These are phyloP conservation scores for Boletus subcaerulescens DNA, from an alignment of 768 basidiomycete species.

Conservation along the genomic window DNA sequence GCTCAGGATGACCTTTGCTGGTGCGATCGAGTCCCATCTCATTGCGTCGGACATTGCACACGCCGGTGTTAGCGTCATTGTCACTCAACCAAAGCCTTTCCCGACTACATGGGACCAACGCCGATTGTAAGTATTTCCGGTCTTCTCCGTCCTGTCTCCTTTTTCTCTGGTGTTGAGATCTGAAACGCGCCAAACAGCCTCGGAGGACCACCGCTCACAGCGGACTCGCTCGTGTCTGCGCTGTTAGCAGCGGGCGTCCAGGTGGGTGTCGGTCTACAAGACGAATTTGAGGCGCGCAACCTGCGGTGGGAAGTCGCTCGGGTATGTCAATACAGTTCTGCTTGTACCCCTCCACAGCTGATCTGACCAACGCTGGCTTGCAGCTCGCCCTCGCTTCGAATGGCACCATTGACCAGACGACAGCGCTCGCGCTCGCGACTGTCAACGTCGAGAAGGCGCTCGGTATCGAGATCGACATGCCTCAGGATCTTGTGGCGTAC, in stretches of 20 bases:
- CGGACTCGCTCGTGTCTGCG: slow-evolving; percentile 49
- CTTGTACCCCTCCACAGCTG: no score
- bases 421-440: slow-evolving; percentile 37
- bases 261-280: slow-evolving; percentile 52
- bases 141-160: no score
- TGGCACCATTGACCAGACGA: slow-evolving; percentile 34
- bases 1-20: slow-evolving; percentile 61
- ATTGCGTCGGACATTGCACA: slow-evolving; percentile 65
- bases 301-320: slow-evolving; percentile 39
- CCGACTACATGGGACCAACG: slow-evolving; percentile 63
- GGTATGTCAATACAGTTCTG: slow-evolving; percentile 24
- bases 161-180: not conserved
- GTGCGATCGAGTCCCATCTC: slow-evolving; percentile 61
- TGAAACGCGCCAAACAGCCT: slow-evolving; percentile 36
- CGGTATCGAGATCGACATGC: slow-evolving; percentile 29
- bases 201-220: slow-evolving; percentile 67
- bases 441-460: slow-evolving; percentile 43
- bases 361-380: not conserved
- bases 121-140: slow-evolving; percentile 47
- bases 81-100: slow-evolving; percentile 60
- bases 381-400: slow-evolving; percentile 41
- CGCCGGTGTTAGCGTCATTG: slow-evolving; percentile 69
- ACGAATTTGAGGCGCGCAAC: slow-evolving; percentile 32
- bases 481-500: slow-evolving; percentile 40
- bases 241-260: slow-evolving; percentile 61